Conservation (phyloP, 257 asterid species). For the Fraxinus pennsylvanica region DNA sequence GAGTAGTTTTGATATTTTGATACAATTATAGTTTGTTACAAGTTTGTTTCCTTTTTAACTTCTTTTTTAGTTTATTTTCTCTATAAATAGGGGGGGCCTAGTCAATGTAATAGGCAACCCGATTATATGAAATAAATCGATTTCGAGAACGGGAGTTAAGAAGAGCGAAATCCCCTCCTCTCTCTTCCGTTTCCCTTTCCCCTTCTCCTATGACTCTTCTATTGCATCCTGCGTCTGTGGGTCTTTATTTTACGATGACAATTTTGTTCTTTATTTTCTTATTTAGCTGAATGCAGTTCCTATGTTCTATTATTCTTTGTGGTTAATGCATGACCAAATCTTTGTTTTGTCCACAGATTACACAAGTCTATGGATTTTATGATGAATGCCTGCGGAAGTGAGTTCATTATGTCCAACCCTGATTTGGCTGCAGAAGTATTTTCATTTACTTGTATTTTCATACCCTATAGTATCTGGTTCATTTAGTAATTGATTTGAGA, state of each 20-base stretch:
- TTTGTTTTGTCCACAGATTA: conserved; percentile 50
- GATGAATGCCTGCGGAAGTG: conserved; percentile 83
- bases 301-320: conserved; percentile 11
- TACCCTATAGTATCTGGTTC: not conserved
- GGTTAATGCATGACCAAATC: conserved; percentile 16
- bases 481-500: not conserved
- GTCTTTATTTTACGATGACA: not conserved
- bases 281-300: conserved; percentile 12
- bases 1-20: no score
- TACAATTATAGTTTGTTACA: no score
- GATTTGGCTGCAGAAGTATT: conserved; percentile 15
- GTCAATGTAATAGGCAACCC: no score
- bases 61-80: no score
- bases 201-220: no score
- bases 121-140: no score
- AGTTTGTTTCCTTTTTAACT: no score
- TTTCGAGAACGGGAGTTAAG: no score
- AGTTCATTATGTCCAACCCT: conserved; percentile 34
- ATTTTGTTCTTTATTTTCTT: conserved; percentile 14
- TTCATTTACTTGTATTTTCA: not conserved
- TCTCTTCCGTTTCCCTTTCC: no score
- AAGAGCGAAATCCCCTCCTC: no score
- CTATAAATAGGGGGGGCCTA: no score
- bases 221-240: not conserved
- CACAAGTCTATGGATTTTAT: conserved; percentile 79